Conservation (phyloP, 495 filamentous ascomycete species). For the Xylaria telfairii region DNA sequence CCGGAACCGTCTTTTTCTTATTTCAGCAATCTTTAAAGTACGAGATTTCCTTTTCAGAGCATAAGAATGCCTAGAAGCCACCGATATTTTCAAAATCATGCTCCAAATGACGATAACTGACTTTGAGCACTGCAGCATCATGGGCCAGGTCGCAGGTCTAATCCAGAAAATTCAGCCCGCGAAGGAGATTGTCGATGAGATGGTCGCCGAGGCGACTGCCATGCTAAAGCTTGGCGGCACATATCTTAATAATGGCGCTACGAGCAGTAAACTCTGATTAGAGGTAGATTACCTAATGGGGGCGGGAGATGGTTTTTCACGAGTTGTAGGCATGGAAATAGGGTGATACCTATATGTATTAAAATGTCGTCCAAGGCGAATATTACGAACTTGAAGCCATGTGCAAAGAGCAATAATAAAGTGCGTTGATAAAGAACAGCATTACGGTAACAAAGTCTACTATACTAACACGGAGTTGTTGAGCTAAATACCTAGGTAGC, state of each 20-base stretch:
- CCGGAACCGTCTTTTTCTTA: too few species aligned
- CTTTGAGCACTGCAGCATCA: too few species aligned
- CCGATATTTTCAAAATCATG: too few species aligned
- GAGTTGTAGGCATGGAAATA: not conserved
- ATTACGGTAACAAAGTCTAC: too few species aligned
- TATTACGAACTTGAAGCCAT: not conserved
- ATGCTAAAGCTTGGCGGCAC: conserved; percentile 64
- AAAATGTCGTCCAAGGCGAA: not conserved
- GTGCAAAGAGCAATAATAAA: not conserved
- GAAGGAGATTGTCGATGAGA: conserved; percentile 78
- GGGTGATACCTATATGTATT: not conserved
- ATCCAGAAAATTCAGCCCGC: conserved; percentile 80
- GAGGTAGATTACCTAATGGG: not conserved
- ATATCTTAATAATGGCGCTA: conserved; percentile 48
- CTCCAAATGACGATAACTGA: too few species aligned
- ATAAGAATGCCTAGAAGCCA: too few species aligned
- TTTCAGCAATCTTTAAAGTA: too few species aligned
- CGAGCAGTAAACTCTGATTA: conserved; percentile 51
- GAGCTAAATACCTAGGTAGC: not conserved
- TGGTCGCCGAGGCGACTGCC: conserved; percentile 79
- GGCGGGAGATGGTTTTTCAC: not conserved
- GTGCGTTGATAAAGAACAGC: not conserved
- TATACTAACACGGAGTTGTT: not conserved
- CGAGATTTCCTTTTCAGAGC: too few species aligned
- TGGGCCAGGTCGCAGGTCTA: conserved; percentile 89